Evolutionary conservation across 495 filamentous ascomycete genomes (phyloP).

Genomic region (Aspergillus coremiiformis): DNA sequence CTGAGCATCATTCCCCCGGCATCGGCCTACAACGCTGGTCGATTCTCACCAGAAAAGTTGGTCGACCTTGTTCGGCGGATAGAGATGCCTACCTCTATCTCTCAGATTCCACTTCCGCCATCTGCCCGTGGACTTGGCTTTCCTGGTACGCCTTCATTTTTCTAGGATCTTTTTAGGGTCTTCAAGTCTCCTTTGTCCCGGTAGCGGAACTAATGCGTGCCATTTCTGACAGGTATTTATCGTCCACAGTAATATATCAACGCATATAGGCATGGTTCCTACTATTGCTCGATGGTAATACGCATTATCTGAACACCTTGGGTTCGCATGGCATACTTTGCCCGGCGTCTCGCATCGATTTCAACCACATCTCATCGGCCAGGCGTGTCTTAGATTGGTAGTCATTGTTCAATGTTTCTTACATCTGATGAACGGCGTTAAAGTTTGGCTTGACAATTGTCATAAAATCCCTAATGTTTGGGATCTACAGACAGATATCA

Average conservation of each 20-base stretch:
- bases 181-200: background rate
- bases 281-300: background rate
- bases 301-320: background rate
- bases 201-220: conserved; percentile 1
- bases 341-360: background rate
- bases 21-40: conserved; percentile 57
- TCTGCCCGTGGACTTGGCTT: conserved; percentile 29
- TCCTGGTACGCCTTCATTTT: conserved; percentile 23
- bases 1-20: conserved; percentile 75
- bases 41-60: conserved; percentile 63
- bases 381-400: conserved; percentile 16
- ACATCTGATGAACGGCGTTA: conserved; percentile 23
- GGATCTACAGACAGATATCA: background rate
- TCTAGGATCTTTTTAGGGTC: background rate
- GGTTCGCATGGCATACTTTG: conserved; percentile 1
- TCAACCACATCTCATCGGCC: conserved; percentile 5
- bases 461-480: background rate
- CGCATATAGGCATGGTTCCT: conserved; percentile 3
- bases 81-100: conserved; percentile 51
- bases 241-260: conserved; percentile 15
- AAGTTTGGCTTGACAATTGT: conserved; percentile 4
- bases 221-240: conserved; percentile 23
- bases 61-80: conserved; percentile 65
- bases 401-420: conserved; percentile 13
- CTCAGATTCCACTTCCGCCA: conserved; percentile 38